Percentiles rank a stretch among this genome's conserved stretches.
These are phyloP conservation scores for Macrotyloma uniflorum DNA, from an alignment of 306 rosid species.

Conservation along the genomic window DNA sequence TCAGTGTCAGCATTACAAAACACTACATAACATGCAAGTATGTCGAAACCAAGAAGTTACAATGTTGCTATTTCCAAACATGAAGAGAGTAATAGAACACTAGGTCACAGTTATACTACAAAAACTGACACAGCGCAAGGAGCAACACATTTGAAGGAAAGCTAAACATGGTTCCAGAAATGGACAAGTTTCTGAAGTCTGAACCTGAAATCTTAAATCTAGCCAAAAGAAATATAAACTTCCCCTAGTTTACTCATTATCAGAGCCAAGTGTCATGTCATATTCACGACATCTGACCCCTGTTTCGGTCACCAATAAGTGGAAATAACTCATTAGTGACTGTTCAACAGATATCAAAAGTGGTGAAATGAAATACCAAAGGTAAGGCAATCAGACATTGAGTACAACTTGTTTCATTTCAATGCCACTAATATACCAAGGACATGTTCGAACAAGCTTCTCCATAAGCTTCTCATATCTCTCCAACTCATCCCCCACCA, in stretches of 20 bases:
- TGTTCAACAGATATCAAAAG: not conserved
- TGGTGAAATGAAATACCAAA: not conserved
- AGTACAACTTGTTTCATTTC: not conserved
- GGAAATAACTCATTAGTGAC: no score
- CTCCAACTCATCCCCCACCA: not conserved
- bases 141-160: not conserved
- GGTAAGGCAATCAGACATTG: not conserved
- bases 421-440: not conserved
- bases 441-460: no score
- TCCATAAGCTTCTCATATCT: no score
- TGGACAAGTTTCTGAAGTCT: slow-evolving; percentile 5
- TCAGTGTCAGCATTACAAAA: slow-evolving; percentile 30
- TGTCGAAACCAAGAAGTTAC: slow-evolving; percentile 5
- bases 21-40: not conserved
- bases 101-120: slow-evolving; percentile 6
- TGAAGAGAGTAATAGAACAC: not conserved
- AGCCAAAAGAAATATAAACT: not conserved
- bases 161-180: not conserved
- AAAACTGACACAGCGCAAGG: not conserved
- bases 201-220: slow-evolving; percentile 1
- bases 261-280: not conserved
- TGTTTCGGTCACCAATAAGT: not conserved
- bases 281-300: not conserved
- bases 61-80: slow-evolving; percentile 5
- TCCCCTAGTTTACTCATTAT: not conserved